A percentile compares a stretch with the other conserved stretches of the same genome.
These are phyloP conservation scores for Diddensiella santjacobensis DNA, from an alignment of 805 yeast species.

Conservation along the genomic window DNA sequence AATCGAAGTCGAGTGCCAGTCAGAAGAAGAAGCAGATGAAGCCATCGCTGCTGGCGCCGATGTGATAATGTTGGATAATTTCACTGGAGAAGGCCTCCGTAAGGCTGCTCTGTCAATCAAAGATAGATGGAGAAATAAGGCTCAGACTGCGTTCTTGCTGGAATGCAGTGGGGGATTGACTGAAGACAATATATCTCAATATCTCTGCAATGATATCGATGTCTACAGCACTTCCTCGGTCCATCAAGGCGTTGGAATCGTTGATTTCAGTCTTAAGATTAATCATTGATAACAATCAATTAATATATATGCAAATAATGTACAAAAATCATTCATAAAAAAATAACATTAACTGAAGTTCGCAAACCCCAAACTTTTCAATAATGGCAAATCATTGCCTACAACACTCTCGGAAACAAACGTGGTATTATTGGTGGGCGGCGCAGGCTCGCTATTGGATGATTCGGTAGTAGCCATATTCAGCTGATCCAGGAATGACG, in stretches of 20 bases:
- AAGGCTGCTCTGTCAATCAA: conserved; percentile 63
- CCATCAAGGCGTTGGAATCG: conserved; percentile 83
- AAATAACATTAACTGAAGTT: conserved; percentile 8
- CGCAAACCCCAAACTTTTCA: conserved; percentile 13
- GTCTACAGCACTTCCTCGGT: conserved; percentile 87
- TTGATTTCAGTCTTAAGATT: conserved; percentile 83
- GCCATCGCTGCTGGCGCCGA: conserved; percentile 96
- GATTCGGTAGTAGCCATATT: neutral
- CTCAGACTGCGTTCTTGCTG: conserved; percentile 50
- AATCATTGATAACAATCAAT: conserved; percentile 31
- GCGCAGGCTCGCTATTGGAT: conserved; percentile 2
- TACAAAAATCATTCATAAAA: neutral
- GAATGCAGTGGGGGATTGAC: conserved; percentile 94
- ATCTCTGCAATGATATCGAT: conserved; percentile 75
- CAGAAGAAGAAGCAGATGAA: conserved; percentile 81
- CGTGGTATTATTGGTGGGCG: neutral
- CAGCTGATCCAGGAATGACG: conserved; percentile 20
- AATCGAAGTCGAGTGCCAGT: conserved; percentile 88
- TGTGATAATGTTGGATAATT: conserved; percentile 91
- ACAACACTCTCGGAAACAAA: conserved; percentile 3
- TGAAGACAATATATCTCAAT: conserved; percentile 57
- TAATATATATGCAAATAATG: neutral
- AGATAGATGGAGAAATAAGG: conserved; percentile 44
- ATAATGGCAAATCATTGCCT: conserved; percentile 15
- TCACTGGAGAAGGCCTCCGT: conserved; percentile 60